A percentile compares a stretch with the other conserved stretches of the same genome.
These are phyloP conservation scores for Trametes meyenii DNA, from an alignment of 768 basidiomycete genomes.

Conservation along the genomic window DNA sequence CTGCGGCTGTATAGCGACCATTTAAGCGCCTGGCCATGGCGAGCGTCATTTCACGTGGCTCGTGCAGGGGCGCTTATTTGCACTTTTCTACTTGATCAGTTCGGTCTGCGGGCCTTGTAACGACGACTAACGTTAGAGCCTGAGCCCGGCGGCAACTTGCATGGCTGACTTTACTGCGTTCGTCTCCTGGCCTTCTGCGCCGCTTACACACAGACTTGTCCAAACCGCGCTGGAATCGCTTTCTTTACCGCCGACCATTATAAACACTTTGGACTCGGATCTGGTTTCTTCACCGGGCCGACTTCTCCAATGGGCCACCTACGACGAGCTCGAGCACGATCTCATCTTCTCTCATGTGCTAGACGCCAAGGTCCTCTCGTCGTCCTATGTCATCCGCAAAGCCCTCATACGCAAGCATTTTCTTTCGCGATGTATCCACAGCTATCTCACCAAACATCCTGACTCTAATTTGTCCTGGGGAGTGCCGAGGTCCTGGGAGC, in stretches of 20 bases:
- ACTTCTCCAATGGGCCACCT: slow-evolving; percentile 82
- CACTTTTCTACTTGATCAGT: no score
- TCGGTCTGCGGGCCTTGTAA: no score
- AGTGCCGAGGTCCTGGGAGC: slow-evolving; percentile 76
- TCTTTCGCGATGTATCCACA: slow-evolving; percentile 72
- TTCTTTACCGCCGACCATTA: slow-evolving; percentile 33
- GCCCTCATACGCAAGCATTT: slow-evolving; percentile 94
- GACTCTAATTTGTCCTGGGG: slow-evolving; percentile 55
- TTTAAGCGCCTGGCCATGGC: no score
- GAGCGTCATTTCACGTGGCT: slow-evolving; percentile 2
- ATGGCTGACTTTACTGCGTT: slow-evolving; percentile 38
- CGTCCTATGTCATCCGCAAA: slow-evolving; percentile 88
- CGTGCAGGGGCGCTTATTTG: slow-evolving; percentile 4
- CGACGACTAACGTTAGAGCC: no score
- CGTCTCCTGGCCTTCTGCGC: slow-evolving; percentile 57
- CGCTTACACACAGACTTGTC: slow-evolving; percentile 54
- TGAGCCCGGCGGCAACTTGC: no score
- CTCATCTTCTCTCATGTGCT: slow-evolving; percentile 56
- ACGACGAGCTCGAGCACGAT: slow-evolving; percentile 84
- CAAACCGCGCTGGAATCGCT: slow-evolving; percentile 43
- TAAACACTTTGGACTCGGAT: slow-evolving; percentile 27
- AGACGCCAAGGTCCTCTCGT: slow-evolving; percentile 56
- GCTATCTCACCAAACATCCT: slow-evolving; percentile 73
- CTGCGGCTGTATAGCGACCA: not conserved
- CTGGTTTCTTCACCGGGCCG: slow-evolving; percentile 14